phyloP scores from a whole-genome alignment of 306 rosid species.

The Vigna hirtella region DNA sequence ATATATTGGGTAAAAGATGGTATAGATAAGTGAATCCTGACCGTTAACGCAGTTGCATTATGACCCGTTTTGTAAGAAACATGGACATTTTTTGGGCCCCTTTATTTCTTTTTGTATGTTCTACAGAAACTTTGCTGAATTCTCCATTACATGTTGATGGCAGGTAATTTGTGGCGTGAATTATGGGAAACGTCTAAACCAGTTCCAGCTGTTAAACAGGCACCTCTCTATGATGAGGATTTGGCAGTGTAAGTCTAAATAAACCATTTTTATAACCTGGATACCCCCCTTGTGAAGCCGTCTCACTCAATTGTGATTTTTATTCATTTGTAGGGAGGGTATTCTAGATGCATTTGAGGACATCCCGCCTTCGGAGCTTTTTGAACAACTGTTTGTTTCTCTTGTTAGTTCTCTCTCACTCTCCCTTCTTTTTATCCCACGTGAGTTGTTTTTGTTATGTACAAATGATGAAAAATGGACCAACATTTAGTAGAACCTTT shows the following conservation, averaged over 20 bases:
- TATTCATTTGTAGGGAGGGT: constrained; percentile 77
- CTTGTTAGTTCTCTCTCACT: constrained; percentile 62
- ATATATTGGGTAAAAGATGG: background rate
- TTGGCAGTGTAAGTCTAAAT: constrained; percentile 83
- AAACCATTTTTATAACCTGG: constrained; percentile 7
- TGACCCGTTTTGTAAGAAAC: background rate
- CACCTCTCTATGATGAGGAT: constrained; percentile 97
- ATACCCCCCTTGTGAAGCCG: constrained; percentile 14
- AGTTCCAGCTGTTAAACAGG: constrained; percentile 91
- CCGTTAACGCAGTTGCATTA: background rate
- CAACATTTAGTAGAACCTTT: constrained; percentile 17
- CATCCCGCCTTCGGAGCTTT: constrained; percentile 79
- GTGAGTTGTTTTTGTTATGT: constrained; percentile 16
- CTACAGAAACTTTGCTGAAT: constrained; percentile 22
- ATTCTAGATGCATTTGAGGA: constrained; percentile 78
- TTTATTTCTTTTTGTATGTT: constrained; percentile 12
- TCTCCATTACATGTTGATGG: constrained; percentile 34
- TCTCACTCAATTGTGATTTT: constrained; percentile 34
- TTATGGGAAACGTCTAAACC: constrained; percentile 93
- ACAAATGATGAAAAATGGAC: constrained; percentile 7
- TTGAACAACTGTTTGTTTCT: constrained; percentile 81
- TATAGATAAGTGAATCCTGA: constrained; percentile 11
- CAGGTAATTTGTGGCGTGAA: constrained; percentile 97
- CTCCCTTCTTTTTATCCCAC: background rate
- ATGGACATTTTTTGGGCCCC: background rate